phyloP scores from a whole-genome alignment of 805 yeast species.

The Cyberlindnera veronae region DNA sequence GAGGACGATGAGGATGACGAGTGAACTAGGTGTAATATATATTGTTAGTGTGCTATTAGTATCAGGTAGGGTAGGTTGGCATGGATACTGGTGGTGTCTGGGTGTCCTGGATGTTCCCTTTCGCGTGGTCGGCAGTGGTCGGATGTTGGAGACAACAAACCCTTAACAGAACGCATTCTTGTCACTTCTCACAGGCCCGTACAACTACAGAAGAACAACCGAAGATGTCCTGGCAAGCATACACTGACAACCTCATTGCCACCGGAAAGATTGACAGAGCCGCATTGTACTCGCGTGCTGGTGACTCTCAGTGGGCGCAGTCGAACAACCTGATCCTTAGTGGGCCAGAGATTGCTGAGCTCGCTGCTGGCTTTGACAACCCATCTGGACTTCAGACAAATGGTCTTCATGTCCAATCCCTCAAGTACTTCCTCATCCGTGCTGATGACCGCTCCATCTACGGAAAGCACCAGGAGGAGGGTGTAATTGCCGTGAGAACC shows the following conservation, averaged over 20 bases:
- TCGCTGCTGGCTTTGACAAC: constrained; percentile 78
- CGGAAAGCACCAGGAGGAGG: constrained; percentile 87
- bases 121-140: constrained; percentile 34
- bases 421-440: constrained; percentile 81
- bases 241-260: constrained; percentile 87
- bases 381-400: constrained; percentile 75
- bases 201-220: background rate
- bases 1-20: constrained; percentile 54
- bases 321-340: constrained; percentile 63
- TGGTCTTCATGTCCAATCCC: constrained; percentile 82
- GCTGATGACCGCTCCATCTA: constrained; percentile 93
- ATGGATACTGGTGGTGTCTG: background rate
- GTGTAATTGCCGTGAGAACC: constrained; percentile 88
- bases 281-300: constrained; percentile 89
- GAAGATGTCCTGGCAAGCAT: constrained; percentile 65
- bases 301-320: constrained; percentile 93
- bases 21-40: no score
- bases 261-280: constrained; percentile 91
- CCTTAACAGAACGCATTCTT: no score
- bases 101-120: no score
- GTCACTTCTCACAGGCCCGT: no score
- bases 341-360: constrained; percentile 64
- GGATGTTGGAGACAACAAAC: background rate
- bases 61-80: no score
- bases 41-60: no score